Evolutionary conservation across 1,284 basidiomycete species (phyloP), one percentile per base, ranked within the genome.

Genomic region (Puccinia coronata): DNA sequence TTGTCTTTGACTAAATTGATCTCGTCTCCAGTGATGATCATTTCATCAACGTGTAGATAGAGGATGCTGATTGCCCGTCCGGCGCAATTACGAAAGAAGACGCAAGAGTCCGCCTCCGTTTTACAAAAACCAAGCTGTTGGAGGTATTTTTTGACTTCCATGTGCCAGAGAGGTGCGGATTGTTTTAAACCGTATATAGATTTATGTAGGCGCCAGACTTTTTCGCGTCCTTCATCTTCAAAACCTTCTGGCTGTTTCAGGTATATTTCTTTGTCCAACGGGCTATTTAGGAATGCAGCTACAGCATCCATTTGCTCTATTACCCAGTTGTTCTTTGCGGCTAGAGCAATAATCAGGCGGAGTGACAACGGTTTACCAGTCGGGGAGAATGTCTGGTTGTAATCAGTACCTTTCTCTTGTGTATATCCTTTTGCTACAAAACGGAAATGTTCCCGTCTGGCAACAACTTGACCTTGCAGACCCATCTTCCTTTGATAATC

Each of bases 391-490:
- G 76, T 82, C 51, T 83, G 75, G 28, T 39, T 25, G 61, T 76
- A 82, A 43, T 82, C 55, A 34, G 61, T 31, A 8, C 82, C 82
- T 36, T 81, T 43, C 34, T 34, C 36, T 71, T 83, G 82, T 2
- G 36, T 34, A 72, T 53, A 83, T 70, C 82, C 81, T 41, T 81
- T 69, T 39, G 82, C 82, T 20, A 80, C 77, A 23, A 77, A 78
- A 61, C n/a, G 23, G 49, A 41, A 20, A 80, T 47, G n/a, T 18
- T 43, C 31, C 76, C 81, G 31, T 79, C 51, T 18, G 55, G 47
- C 12, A 57, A 23, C 43, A 36, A n/a, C 63, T 82, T 82, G 55
- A 73, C 53, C 43, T 67, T 70, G 81, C 71, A 82, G 16, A 82
- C 81, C 81, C 81, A 82, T 20, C 53, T n/a, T 20, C 63, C 31